Percentiles rank a stretch among this genome's conserved stretches.
Evolutionary conservation across 1,139 yeast genomes (phyloP).

Genomic region (Taphrina wiesneri): DNA sequence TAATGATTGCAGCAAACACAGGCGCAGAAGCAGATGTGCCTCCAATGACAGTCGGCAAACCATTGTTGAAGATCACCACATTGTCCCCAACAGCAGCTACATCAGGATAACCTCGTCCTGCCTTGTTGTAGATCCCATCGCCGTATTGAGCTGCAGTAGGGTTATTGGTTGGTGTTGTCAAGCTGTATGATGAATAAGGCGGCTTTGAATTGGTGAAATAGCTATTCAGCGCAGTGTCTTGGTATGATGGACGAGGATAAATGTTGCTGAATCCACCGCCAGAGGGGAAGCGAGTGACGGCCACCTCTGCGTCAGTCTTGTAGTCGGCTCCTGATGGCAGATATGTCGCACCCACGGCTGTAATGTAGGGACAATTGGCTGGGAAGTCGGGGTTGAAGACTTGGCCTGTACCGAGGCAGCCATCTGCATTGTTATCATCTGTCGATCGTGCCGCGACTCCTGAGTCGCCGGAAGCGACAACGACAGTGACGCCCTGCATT

Average conservation of each 20-base stretch:
- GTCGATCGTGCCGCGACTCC: slow-evolving; percentile 14
- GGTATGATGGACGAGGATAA: slow-evolving; percentile 8
- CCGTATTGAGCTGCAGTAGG: slow-evolving; percentile 5
- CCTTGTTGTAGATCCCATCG: slow-evolving; percentile 1
- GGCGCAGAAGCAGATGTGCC: slow-evolving; percentile 32
- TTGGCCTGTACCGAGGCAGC: not conserved
- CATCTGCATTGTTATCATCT: not conserved
- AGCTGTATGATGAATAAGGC: not conserved
- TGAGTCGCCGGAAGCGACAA: slow-evolving; percentile 17
- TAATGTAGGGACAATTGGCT: slow-evolving; percentile 23
- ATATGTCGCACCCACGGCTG: slow-evolving; percentile 20
- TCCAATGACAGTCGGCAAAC: not conserved
- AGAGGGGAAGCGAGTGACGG: not conserved
- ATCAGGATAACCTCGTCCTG: slow-evolving; percentile 19
- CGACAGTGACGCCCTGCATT: slow-evolving; percentile 14
- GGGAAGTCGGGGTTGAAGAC: slow-evolving; percentile 21
- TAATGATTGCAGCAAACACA: slow-evolving; percentile 3
- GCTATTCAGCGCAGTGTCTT: not conserved
- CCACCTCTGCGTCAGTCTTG: slow-evolving; percentile 1
- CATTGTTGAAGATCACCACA: slow-evolving; percentile 6
- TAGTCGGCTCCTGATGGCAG: not conserved
- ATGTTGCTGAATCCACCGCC: slow-evolving; percentile 23
- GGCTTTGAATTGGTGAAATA: slow-evolving; percentile 6
- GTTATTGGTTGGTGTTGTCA: slow-evolving; percentile 2
- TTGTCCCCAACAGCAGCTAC: slow-evolving; percentile 21